Conservation (phyloP, 2,329 filamentous ascomycete species). For the Colletotrichum cuscutae region DNA sequence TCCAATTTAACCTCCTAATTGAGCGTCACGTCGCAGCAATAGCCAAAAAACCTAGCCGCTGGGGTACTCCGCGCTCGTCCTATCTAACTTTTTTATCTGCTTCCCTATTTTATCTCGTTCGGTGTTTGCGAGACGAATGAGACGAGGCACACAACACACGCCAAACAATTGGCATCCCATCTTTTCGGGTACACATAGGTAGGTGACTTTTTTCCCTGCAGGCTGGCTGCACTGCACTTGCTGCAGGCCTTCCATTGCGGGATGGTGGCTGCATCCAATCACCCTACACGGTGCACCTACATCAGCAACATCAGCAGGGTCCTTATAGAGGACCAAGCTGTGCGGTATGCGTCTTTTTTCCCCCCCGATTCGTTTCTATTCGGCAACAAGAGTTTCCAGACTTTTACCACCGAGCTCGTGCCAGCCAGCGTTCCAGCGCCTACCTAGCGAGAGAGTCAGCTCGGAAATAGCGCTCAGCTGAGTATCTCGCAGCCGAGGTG, state of each 20-base stretch:
- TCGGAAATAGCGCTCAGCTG: neutral
- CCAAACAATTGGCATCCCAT: constrained; percentile 7
- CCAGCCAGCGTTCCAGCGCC: no score
- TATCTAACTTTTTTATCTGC: neutral
- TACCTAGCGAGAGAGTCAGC: neutral
- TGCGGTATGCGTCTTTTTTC: neutral
- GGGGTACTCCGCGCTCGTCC: neutral
- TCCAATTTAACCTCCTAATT: neutral
- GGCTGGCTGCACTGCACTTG: neutral
- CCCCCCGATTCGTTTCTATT: neutral
- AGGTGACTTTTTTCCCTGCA: neutral
- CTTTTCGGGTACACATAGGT: neutral
- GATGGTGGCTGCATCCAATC: neutral
- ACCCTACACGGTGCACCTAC: no score
- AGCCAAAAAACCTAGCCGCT: no score
- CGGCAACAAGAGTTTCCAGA: neutral
- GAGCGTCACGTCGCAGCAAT: neutral
- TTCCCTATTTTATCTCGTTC: neutral
- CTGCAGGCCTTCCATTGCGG: neutral
- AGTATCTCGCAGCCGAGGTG: neutral
- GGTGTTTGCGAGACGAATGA: neutral
- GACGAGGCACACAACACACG: neutral
- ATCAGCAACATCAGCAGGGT: neutral
- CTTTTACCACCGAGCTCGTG: neutral
- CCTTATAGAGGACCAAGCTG: neutral